Conservation (phyloP, 108 stramenopile genomes). For the Schizochytrium sp. region DNA sequence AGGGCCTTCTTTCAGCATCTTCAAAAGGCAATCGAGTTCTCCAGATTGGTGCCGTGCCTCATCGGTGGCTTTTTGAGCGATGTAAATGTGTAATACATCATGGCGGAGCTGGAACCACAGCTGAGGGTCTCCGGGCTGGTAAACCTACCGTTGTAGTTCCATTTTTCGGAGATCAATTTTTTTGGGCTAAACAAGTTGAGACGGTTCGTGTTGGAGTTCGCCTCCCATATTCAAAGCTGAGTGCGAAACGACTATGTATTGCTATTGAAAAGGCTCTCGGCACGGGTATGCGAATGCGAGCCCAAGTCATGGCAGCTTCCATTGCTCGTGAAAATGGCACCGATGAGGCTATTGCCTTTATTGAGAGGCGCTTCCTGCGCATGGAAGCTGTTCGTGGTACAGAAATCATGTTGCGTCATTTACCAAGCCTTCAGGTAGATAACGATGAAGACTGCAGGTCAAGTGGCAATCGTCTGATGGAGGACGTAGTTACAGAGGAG, state of each 20-base stretch:
- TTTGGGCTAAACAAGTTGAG: conserved; percentile 38
- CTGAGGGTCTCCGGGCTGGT: conserved; percentile 81
- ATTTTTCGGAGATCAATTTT: conserved; percentile 69
- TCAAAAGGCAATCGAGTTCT: neutral
- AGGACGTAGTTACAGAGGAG: neutral
- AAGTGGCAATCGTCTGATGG: neutral
- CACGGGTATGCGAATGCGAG: conserved; percentile 51
- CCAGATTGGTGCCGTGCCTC: conserved; percentile 67
- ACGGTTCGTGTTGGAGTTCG: conserved; percentile 25
- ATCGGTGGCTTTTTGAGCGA: conserved; percentile 84
- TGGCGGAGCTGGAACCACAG: conserved; percentile 87
- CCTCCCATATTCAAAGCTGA: conserved; percentile 8
- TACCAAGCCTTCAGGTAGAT: neutral
- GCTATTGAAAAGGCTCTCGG: conserved; percentile 57
- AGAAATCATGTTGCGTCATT: conserved; percentile 11
- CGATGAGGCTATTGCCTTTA: conserved; percentile 43
- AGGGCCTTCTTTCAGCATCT: neutral
- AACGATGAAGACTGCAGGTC: neutral
- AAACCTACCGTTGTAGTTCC: conserved; percentile 85
- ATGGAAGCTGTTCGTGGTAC: conserved; percentile 42
- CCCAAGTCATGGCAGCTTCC: conserved; percentile 39
- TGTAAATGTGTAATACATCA: conserved; percentile 84
- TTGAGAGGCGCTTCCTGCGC: conserved; percentile 24
- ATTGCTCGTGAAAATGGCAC: conserved; percentile 3
- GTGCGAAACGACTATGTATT: conserved; percentile 39